phyloP scores from a whole-genome alignment of 352 stramenopile species.

The Pythium inflatum region DNA sequence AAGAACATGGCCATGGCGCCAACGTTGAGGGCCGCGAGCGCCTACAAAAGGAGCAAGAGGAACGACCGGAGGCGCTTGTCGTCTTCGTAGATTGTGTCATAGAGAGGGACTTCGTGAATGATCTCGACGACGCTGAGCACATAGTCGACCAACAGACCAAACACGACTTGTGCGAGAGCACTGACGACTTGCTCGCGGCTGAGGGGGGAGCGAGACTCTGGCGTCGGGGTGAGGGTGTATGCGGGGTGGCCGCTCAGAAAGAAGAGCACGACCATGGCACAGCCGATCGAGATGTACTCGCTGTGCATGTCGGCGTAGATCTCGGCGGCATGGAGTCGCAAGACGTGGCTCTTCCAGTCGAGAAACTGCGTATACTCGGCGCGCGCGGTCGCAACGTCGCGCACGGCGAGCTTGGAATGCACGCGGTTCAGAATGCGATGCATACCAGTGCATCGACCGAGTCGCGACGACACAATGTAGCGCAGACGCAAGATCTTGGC shows the following conservation, averaged over 20 bases:
- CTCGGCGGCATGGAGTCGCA: constrained; percentile 43
- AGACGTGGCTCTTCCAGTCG: constrained; percentile 43
- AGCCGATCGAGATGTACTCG: constrained; percentile 53
- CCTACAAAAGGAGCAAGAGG: constrained; percentile 33
- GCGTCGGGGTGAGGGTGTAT: constrained; percentile 31
- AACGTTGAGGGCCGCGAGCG: constrained; percentile 37
- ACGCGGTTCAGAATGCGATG: constrained; percentile 38
- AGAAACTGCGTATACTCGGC: constrained; percentile 44
- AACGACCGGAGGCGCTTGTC: constrained; percentile 29
- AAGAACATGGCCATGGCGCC: constrained; percentile 29
- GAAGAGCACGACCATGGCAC: constrained; percentile 33
- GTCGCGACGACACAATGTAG: constrained; percentile 26
- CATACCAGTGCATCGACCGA: constrained; percentile 35
- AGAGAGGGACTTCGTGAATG: constrained; percentile 45
- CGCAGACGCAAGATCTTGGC: constrained; percentile 42
- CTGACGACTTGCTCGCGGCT: constrained; percentile 20
- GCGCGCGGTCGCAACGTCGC: constrained; percentile 29
- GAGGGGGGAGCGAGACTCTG: too few species aligned
- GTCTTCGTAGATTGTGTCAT: constrained; percentile 40
- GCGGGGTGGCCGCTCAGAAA: constrained; percentile 34
- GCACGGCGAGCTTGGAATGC: constrained; percentile 36
- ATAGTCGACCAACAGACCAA: constrained; percentile 27
- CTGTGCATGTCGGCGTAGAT: constrained; percentile 57
- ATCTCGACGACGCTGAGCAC: constrained; percentile 42
- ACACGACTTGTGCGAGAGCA: constrained; percentile 15